phyloP scores from a whole-genome alignment of 2,329 filamentous ascomycete genomes.

The Fusarium buharicum region DNA sequence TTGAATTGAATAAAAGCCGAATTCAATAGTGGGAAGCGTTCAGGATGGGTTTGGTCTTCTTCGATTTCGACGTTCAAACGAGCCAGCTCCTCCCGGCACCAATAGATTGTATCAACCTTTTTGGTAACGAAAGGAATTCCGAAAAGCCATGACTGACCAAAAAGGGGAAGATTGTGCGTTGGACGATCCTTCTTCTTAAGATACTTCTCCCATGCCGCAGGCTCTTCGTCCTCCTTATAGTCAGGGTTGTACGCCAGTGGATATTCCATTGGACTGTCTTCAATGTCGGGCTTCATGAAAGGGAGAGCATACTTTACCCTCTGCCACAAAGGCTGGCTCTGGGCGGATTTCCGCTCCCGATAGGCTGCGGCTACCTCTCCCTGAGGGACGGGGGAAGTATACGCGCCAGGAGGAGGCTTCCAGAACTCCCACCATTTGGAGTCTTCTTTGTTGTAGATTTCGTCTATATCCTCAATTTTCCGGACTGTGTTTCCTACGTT shows the following conservation, averaged over 20 bases:
- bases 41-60: constrained; percentile 83
- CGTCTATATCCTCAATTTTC: constrained; percentile 59
- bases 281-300: constrained; percentile 56
- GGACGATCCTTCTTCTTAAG: constrained; percentile 84
- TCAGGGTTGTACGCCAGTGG: constrained; percentile 70
- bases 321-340: constrained; percentile 61
- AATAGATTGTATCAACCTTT: constrained; percentile 95
- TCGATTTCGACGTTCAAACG: constrained; percentile 93
- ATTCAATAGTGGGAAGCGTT: constrained; percentile 91
- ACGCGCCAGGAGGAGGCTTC: constrained; percentile 70
- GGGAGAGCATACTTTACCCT: constrained; percentile 62
- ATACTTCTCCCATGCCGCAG: constrained; percentile 83
- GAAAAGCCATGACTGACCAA: constrained; percentile 75
- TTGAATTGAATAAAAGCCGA: constrained; percentile 99
- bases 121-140: constrained; percentile 81
- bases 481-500: constrained; percentile 62
- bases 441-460: constrained; percentile 59
- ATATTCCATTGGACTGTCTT: constrained; percentile 65
- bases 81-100: constrained; percentile 87
- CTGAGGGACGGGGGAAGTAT: constrained; percentile 70
- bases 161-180: constrained; percentile 78
- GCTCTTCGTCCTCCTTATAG: constrained; percentile 66
- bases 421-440: constrained; percentile 71
- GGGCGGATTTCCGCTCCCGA: constrained; percentile 47
- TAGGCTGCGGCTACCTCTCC: constrained; percentile 57